Conservation (phyloP, 331 rosid species). For the Telfairia occidentalis region DNA sequence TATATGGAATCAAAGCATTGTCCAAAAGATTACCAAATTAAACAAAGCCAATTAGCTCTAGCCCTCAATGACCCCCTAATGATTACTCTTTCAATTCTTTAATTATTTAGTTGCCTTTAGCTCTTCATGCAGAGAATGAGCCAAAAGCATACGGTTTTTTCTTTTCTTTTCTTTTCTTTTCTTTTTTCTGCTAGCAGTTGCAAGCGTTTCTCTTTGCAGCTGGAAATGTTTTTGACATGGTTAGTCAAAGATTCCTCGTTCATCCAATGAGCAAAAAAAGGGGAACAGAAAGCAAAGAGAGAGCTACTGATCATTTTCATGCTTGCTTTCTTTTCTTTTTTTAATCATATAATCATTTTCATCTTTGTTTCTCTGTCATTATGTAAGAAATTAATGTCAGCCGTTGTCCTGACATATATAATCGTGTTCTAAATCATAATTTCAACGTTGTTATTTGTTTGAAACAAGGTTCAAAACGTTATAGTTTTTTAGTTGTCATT, state of each 20-base stretch:
- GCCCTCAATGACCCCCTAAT: not conserved
- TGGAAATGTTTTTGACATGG: not conserved
- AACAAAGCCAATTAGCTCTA: not conserved
- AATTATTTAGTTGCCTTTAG: constrained; percentile 1
- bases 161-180: not conserved
- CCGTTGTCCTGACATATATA: not conserved
- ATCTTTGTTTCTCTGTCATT: constrained; percentile 3
- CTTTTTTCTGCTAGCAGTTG: not conserved
- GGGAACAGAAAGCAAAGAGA: constrained; percentile 5
- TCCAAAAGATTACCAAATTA: constrained; percentile 1
- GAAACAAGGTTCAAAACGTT: not conserved
- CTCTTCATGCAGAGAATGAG: constrained; percentile 12
- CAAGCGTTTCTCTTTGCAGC: constrained; percentile 5
- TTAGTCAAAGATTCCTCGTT: constrained; percentile 11
- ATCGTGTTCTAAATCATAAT: not conserved
- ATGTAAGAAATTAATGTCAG: constrained; percentile 7
- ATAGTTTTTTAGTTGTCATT: not conserved
- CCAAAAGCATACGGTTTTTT: constrained; percentile 1
- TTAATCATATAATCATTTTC: not conserved
- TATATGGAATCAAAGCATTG: not conserved
- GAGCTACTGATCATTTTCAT: constrained; percentile 9
- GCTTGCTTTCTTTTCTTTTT: not conserved
- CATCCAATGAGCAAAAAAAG: constrained; percentile 3
- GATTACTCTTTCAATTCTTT: not conserved
- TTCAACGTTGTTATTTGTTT: not conserved